phyloP scores from a whole-genome alignment of 1,284 basidiomycete species.

The Tilletia walkeri region DNA sequence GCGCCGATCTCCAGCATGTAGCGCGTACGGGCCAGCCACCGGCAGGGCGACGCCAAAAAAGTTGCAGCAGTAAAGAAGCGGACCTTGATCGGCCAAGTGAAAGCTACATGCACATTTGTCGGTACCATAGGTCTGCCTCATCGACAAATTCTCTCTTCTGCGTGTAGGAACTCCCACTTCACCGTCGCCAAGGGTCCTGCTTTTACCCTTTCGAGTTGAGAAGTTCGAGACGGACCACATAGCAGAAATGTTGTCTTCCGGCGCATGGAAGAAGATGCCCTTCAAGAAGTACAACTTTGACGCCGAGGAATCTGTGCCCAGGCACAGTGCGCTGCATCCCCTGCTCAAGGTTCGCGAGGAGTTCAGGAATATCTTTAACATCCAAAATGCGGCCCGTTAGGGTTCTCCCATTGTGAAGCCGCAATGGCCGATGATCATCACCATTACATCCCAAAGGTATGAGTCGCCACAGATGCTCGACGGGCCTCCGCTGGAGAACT shows the following conservation, averaged over 20 bases:
- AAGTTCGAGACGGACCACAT: conserved; percentile 98
- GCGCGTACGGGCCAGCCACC: conserved; percentile 62
- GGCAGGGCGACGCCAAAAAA: conserved; percentile 37
- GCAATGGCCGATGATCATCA: no score
- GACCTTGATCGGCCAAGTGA: conserved; percentile 65
- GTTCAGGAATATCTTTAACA: conserved; percentile 96
- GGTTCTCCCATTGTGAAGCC: no score
- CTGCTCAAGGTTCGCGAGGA: conserved; percentile 97
- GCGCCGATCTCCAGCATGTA: conserved; percentile 73
- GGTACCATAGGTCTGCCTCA: neutral
- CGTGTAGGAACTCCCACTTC: conserved; percentile 91
- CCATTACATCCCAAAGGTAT: no score
- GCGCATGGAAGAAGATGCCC: conserved; percentile 46
- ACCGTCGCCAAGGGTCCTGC: conserved; percentile 77
- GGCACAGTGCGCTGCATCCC: conserved; percentile 89
- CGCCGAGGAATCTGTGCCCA: conserved; percentile 83
- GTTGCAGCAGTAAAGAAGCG: conserved; percentile 72
- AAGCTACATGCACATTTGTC: neutral
- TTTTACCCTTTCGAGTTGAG: conserved; percentile 87
- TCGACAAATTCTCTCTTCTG: neutral
- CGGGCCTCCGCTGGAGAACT: no score
- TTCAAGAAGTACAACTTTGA: conserved; percentile 99
- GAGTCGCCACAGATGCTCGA: no score
- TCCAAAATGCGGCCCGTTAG: no score
- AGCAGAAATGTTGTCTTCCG: conserved; percentile 83